Evolutionary conservation across 768 basidiomycete genomes (phyloP).

Genomic region (Epithele typhae): DNA sequence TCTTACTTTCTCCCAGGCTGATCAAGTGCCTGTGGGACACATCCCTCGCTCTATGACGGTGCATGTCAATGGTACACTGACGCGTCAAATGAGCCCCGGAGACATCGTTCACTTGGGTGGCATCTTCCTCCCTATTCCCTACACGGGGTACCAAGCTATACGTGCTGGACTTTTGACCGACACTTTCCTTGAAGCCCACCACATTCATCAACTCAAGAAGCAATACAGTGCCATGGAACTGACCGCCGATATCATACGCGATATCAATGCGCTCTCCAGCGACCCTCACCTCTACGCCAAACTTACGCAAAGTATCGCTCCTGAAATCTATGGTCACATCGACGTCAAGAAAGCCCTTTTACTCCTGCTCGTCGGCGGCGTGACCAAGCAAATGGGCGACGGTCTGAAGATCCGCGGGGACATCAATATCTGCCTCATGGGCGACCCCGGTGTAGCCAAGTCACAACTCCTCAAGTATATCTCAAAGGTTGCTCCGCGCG

Average conservation of each 20-base stretch:
- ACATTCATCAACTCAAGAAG: slow-evolving; percentile 93
- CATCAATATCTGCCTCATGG: slow-evolving; percentile 97
- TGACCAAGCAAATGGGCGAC: slow-evolving; percentile 92
- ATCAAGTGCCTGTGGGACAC: slow-evolving; percentile 99
- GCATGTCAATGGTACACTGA: slow-evolving; percentile 88
- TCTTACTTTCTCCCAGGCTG: slow-evolving; percentile 53
- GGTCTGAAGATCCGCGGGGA: slow-evolving; percentile 99
- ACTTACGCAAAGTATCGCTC: slow-evolving; percentile 91
- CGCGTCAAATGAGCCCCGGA: slow-evolving; percentile 89
- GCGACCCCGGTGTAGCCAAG: slow-evolving; percentile 98
- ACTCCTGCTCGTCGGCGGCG: slow-evolving; percentile 90
- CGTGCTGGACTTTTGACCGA: slow-evolving; percentile 96
- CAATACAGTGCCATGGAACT: slow-evolving; percentile 94
- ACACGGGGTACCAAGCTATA: slow-evolving; percentile 95
- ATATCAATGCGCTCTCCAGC: slow-evolving; percentile 60
- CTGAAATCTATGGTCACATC: slow-evolving; percentile 96
- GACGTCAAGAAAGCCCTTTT: slow-evolving; percentile 97
- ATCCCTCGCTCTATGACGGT: slow-evolving; percentile 98
- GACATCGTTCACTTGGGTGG: slow-evolving; percentile 96
- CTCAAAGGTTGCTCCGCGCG: slow-evolving; percentile 95
- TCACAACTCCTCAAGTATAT: slow-evolving; percentile 97
- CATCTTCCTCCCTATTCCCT: slow-evolving; percentile 95
- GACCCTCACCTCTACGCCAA: slow-evolving; percentile 85
- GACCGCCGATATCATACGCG: slow-evolving; percentile 74
- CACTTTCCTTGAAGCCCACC: slow-evolving; percentile 90